Base-by-base conservation (phyloP, 192 early-diverging fungal species). In the Backusella mclennaniae region DNA sequence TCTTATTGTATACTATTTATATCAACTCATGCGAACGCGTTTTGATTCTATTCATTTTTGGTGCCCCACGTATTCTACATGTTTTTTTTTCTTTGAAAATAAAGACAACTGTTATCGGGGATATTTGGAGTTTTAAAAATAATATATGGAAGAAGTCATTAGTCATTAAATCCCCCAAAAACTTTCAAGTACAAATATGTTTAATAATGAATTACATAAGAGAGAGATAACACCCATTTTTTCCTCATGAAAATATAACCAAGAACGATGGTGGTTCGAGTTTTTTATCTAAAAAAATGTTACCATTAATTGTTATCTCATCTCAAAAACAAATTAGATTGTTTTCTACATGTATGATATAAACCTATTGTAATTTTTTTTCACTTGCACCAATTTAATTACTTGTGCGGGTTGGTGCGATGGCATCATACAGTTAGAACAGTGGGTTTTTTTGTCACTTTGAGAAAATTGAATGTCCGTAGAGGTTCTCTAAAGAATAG, bases 1-100 rank as follows among this genome's bases (percentile, higher is more conserved):
- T 63, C 56, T 63, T 63, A 63, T 63, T 63, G 4, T 63, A 63
- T 63, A 63, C 6, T 29, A 63, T 63, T 63, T 63, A 63, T 63
- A 63, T 63, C 26, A 29, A 0, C 3, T 63, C 12, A 29, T 29
- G 26, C 21, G 26, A 63, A 63, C 4, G 26, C 9, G 12, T 12
- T 17, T 19, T 63, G 3, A 26, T 63, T 12, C 3, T 63, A 29
- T 29, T 63, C 9, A 53, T 49, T 21, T 49, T 19, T 49, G 46
- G 42, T 44, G 5, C 42, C 12, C n/a, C 14, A 44, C 12, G 15
- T 15, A 14, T 14, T 17, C 8, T 39, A 39, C 11, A 39, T 39
- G 8, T 39, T 12, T 39, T 12, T 38, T 49, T 19, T 49, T 49
- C 46, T n/a, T n/a, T 49, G 17, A 49, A 49, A n/a, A n/a, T 4